phyloP scores from a whole-genome alignment of 352 stramenopile species.

The Bremia lactucae region DNA sequence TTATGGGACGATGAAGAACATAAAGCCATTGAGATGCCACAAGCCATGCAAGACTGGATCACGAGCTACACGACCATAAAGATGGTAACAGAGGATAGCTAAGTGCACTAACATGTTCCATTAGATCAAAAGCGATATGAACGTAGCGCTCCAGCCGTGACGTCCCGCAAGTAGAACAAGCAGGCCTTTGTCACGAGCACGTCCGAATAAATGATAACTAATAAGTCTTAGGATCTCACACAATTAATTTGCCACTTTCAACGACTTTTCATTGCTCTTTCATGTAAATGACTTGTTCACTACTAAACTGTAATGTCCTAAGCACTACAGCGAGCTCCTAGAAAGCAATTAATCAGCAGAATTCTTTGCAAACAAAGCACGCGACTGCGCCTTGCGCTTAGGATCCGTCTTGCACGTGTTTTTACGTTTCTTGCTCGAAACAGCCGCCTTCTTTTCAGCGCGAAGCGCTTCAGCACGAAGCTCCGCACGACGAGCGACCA shows the following conservation, averaged over 20 bases:
- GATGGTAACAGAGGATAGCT: background rate
- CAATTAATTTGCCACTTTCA: slow-evolving; percentile 2
- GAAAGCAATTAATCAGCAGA: slow-evolving; percentile 47
- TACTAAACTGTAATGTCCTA: background rate
- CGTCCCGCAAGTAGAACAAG: background rate
- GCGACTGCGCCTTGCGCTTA: slow-evolving; percentile 67
- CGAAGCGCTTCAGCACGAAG: slow-evolving; percentile 77
- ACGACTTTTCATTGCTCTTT: slow-evolving; percentile 1
- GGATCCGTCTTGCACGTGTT: slow-evolving; percentile 75
- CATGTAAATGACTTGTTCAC: background rate
- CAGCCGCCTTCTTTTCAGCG: slow-evolving; percentile 83
- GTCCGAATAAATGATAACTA: background rate
- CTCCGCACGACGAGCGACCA: slow-evolving; percentile 86
- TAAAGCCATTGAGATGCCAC: slow-evolving; percentile 30
- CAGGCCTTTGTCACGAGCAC: background rate
- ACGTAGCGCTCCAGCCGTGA: no score
- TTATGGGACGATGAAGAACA: slow-evolving; percentile 43
- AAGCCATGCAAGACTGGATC: slow-evolving; percentile 60
- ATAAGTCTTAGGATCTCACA: background rate
- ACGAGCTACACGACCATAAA: slow-evolving; percentile 43
- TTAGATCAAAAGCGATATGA: no score
- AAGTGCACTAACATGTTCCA: background rate
- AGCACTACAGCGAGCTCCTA: background rate
- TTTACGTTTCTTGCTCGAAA: slow-evolving; percentile 73
- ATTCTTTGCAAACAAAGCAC: slow-evolving; percentile 76